Evolutionary conservation across 345 rosid species (phyloP).

Genomic region (Aquilaria yunnanensis): DNA sequence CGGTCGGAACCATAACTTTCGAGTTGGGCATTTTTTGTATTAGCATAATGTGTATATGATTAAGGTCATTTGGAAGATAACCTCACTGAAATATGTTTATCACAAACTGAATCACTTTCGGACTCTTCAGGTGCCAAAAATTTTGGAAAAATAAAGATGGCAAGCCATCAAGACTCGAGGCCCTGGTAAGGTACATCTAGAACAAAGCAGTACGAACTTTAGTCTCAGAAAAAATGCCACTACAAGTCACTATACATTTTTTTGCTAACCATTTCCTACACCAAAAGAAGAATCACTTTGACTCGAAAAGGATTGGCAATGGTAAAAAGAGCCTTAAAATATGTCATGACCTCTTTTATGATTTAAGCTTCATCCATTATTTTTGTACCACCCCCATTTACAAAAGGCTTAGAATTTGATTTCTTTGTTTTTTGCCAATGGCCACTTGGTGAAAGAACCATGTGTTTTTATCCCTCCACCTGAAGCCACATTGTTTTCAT

Average conservation of each 20-base stretch:
- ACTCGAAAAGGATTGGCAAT: not conserved
- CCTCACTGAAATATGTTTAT: not conserved
- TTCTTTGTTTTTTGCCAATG: not conserved
- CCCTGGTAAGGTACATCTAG: not conserved
- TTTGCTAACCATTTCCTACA: no score
- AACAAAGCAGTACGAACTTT: not conserved
- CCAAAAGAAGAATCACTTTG: not conserved
- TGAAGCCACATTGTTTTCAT: not conserved
- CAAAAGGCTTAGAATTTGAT: not conserved
- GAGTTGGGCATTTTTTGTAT: not conserved
- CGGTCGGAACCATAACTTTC: not conserved
- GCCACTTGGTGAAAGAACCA: not conserved
- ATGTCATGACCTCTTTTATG: no score
- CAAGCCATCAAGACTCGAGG: not conserved
- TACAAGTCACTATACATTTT: not conserved
- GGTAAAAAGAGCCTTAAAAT: not conserved
- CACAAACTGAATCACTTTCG: not conserved
- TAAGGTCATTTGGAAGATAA: not conserved
- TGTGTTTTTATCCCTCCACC: not conserved
- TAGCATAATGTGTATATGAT: not conserved
- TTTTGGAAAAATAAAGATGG: not conserved
- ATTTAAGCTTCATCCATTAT: not conserved
- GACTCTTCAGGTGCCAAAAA: not conserved
- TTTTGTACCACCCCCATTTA: not conserved
- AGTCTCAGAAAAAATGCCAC: not conserved